Percentiles rank a stretch among this genome's conserved stretches.
Evolutionary conservation across 2,329 filamentous ascomycete species (phyloP).

Genomic region (Hirsutella minnesotensis): DNA sequence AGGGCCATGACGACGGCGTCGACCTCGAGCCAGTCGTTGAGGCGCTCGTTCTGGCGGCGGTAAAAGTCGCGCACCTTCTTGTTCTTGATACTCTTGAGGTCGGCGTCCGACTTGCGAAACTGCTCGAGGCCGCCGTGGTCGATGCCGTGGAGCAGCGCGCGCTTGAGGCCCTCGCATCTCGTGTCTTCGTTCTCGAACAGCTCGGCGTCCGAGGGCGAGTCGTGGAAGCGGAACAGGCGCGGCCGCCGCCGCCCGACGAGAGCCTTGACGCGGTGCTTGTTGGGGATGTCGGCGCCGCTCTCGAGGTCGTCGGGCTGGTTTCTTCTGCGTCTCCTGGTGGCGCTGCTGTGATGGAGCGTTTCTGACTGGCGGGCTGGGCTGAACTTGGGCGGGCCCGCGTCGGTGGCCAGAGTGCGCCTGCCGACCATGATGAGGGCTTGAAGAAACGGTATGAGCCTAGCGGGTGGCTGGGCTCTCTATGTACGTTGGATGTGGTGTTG

Average conservation of each 20-base stretch:
- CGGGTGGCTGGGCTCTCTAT: too few species aligned
- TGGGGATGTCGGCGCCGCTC: neutral
- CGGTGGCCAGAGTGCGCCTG: neutral
- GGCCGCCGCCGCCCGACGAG: neutral
- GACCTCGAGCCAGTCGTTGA: slow-evolving; percentile 23
- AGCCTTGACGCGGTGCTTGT: neutral
- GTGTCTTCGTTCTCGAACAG: slow-evolving; percentile 11
- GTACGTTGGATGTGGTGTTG: too few species aligned
- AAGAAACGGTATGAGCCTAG: too few species aligned
- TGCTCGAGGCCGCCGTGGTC: slow-evolving; percentile 15
- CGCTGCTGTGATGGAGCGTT: neutral
- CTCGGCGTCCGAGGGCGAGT: slow-evolving; percentile 16
- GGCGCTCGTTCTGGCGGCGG: slow-evolving; percentile 15
- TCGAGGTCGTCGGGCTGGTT: neutral
- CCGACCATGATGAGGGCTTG: neutral
- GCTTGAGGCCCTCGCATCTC: slow-evolving; percentile 18
- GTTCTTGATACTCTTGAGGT: slow-evolving; percentile 15
- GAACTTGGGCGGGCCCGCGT: neutral
- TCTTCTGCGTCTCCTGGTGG: neutral
- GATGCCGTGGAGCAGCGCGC: slow-evolving; percentile 16
- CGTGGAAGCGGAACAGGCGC: slow-evolving; percentile 10
- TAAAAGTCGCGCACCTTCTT: slow-evolving; percentile 17
- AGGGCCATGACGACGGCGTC: slow-evolving; percentile 21
- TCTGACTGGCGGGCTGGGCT: too few species aligned
- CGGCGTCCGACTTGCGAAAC: slow-evolving; percentile 16